Evolutionary conservation across 1,284 basidiomycete species (phyloP).

Genomic region (Cutaneotrichosporon mucoides): DNA sequence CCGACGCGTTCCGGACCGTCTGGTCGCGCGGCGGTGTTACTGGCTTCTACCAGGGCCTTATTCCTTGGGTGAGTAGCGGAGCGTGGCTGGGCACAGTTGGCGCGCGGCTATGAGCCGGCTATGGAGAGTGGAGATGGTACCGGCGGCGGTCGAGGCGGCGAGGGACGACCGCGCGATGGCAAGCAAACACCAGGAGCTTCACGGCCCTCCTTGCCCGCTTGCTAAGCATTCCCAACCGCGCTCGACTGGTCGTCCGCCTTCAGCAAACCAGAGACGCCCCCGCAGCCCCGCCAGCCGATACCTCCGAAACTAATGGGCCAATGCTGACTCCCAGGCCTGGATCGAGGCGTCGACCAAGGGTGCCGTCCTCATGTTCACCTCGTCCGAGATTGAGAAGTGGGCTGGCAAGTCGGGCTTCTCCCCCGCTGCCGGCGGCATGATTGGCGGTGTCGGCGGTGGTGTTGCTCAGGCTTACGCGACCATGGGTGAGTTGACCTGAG

Average conservation of each 20-base stretch:
- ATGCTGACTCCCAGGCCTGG: conserved; percentile 68
- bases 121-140: no score
- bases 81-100: no score
- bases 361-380: conserved; percentile 89
- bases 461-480: conserved; percentile 98
- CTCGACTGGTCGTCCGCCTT: no score
- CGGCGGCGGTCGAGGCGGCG: no score
- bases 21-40: conserved; percentile 84
- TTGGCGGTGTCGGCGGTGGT: conserved; percentile 97
- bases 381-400: conserved; percentile 85
- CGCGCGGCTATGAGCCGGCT: neutral
- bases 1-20: conserved; percentile 76
- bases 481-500: conserved; percentile 72
- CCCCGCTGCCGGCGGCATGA: conserved; percentile 76
- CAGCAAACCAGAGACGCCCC: no score
- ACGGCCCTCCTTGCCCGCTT: no score
- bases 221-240: no score
- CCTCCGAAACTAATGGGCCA: no score
- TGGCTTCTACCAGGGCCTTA: conserved; percentile 97
- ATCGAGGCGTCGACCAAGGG: conserved; percentile 99
- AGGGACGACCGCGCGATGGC: no score
- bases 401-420: conserved; percentile 62
- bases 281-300: no score
- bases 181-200: no score
- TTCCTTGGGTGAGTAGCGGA: conserved; percentile 93